Evolutionary conservation across 306 rosid genomes (phyloP), one percentile per base, ranked within the genome.

Genomic region (Acacia crassicarpa): DNA sequence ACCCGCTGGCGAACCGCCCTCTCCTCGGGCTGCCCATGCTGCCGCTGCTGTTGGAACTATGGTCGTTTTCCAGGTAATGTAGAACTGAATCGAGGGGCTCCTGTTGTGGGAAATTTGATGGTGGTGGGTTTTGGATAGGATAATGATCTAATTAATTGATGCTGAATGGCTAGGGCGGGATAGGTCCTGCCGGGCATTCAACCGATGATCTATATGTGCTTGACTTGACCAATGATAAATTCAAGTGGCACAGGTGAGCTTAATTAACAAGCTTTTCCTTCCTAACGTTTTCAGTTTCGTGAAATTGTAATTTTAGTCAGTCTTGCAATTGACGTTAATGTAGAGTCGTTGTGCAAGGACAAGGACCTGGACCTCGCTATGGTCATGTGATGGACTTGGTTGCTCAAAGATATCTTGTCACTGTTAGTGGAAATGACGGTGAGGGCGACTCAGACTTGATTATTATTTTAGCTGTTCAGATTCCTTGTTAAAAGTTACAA

Each of bases 341-440:
- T 87, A 96, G 99, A 84, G 93, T 96, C 82, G 91, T 96, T 38
- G 99, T 96, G 78, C 99, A 94, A 91, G 99, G 99, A 81, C 95
- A 90, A 80, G 99, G 99, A 85, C 95, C 95, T 2, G 99, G 99
- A 27, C 99, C 98, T 89, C 99, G 95, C 74, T 96, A 96, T 14
- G 99, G 99, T 67, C 99, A 96, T 87, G 99, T 83, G 65, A 96
- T 96, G 97, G 99, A 96, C 86, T 91, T 96, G 91, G 98, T 96
- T 89, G 97, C 95, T 91, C 99, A 96, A 87, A 92, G 98, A 86
- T 96, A 94, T 86, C 95, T 96, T 77, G 99, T 96, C 72, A 89
- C 93, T 44, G 98, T 92, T 81, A 92, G 97, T 48, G 99, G 99
- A 77, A 94, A 94, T 80, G 99, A 96, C 5, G 99, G 99, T 96